Conservation (phyloP, 2,329 filamentous ascomycete genomes). For the Epichloe aotearoae region DNA sequence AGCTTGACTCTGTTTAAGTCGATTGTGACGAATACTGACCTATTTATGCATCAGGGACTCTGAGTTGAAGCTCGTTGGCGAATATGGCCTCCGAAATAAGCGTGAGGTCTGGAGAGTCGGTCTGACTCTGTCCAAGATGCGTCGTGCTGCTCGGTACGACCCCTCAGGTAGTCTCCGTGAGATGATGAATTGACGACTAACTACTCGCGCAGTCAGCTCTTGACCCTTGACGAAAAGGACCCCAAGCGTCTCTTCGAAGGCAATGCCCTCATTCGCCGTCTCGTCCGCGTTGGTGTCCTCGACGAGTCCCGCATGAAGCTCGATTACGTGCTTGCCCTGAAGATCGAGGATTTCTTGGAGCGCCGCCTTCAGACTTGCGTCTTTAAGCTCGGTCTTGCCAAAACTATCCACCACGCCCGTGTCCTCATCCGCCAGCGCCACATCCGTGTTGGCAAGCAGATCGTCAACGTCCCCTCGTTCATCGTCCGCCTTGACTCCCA, state of each 20-base stretch:
- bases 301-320: constrained; percentile 99
- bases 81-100: constrained; percentile 99
- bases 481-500: constrained; percentile 99
- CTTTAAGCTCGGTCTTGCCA: constrained; percentile 99
- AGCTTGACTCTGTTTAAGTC: constrained; percentile 98
- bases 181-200: constrained; percentile 12
- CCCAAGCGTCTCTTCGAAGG: constrained; percentile 99
- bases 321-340: constrained; percentile 99
- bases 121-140: constrained; percentile 99
- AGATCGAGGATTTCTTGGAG: constrained; percentile 99
- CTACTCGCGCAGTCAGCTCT: constrained; percentile 64
- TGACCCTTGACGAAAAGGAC: constrained; percentile 99
- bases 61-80: constrained; percentile 98
- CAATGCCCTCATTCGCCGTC: constrained; percentile 99
- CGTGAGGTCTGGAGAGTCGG: constrained; percentile 99
- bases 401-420: constrained; percentile 99
- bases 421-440: constrained; percentile 99
- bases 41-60: constrained; percentile 63
- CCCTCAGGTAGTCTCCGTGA: not conserved
- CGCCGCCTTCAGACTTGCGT: constrained; percentile 98
- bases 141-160: constrained; percentile 96
- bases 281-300: constrained; percentile 98
- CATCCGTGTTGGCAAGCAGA: constrained; percentile 99
- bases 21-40: constrained; percentile 63
- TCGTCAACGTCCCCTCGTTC: constrained; percentile 99